Conservation (phyloP, 495 filamentous ascomycete species). For the Alectoria sarmentosa region DNA sequence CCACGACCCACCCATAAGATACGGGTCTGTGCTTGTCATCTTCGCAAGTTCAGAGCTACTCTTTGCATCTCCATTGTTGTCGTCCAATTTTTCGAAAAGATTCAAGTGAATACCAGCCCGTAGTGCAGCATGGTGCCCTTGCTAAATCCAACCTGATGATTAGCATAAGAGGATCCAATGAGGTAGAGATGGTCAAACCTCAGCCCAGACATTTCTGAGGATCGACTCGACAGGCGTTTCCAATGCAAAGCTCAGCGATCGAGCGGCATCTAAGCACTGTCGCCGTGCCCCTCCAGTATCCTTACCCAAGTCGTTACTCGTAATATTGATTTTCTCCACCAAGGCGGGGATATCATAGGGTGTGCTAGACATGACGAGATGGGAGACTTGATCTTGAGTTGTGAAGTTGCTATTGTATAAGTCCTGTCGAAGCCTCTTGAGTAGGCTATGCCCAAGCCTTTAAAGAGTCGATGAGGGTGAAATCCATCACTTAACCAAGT, state of each 20-base stretch:
- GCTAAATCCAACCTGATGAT: neutral
- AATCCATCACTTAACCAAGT: no score
- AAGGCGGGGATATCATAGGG: slow-evolving; percentile 10
- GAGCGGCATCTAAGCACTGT: slow-evolving; percentile 10
- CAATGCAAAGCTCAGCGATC: slow-evolving; percentile 1
- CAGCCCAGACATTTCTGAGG: neutral
- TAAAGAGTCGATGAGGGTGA: no score
- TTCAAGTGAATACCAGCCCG: neutral
- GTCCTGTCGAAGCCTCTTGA: neutral
- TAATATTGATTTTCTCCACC: neutral
- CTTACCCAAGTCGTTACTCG: neutral
- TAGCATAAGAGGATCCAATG: neutral
- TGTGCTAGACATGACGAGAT: neutral
- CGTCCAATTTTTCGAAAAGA: slow-evolving; percentile 13
- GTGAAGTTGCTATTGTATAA: neutral
- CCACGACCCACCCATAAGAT: neutral
- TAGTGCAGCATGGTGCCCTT: slow-evolving; percentile 12
- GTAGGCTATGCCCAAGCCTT: no score
- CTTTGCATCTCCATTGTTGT: slow-evolving; percentile 13
- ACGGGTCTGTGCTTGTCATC: neutral
- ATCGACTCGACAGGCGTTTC: slow-evolving; percentile 3
- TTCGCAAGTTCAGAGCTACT: slow-evolving; percentile 3
- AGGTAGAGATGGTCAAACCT: neutral
- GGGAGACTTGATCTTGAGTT: neutral
- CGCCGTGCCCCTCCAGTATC: neutral